phyloP scores from a whole-genome alignment of 1,284 basidiomycete species.

The Cystobasidium slooffiae region DNA sequence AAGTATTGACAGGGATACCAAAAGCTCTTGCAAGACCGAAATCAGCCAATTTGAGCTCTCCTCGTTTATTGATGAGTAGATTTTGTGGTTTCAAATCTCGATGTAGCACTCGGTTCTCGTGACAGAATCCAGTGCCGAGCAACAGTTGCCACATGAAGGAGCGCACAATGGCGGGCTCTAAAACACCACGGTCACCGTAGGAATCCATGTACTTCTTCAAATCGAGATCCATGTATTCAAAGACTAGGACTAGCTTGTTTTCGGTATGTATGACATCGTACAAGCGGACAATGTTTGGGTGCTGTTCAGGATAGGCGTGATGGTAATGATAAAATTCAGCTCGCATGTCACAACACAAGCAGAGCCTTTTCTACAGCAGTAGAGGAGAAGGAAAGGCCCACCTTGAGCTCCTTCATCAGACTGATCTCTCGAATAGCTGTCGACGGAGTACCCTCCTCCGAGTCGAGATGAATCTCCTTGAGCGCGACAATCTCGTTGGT shows the following conservation, averaged over 20 bases:
- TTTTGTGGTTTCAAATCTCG: slow-evolving; percentile 98
- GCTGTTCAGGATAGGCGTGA: slow-evolving; percentile 55
- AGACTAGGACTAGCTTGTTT: slow-evolving; percentile 96
- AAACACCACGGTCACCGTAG: slow-evolving; percentile 91
- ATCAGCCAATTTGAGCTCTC: slow-evolving; percentile 89
- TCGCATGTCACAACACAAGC: background rate
- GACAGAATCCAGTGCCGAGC: slow-evolving; percentile 97
- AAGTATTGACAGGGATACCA: slow-evolving; percentile 93
- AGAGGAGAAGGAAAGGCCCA: no score
- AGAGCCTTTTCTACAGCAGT: no score
- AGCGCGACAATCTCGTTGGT: slow-evolving; percentile 84
- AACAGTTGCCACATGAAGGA: slow-evolving; percentile 97
- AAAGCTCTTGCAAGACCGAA: slow-evolving; percentile 87
- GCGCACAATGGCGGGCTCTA: slow-evolving; percentile 89
- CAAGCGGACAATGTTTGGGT: slow-evolving; percentile 91
- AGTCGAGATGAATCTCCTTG: slow-evolving; percentile 72
- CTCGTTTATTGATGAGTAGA: slow-evolving; percentile 92
- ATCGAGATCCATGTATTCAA: slow-evolving; percentile 98
- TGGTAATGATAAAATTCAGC: background rate
- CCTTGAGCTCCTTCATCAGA: slow-evolving; percentile 91
- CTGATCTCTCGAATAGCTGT: slow-evolving; percentile 95
- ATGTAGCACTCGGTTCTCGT: slow-evolving; percentile 97
- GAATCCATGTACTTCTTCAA: slow-evolving; percentile 99
- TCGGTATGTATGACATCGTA: slow-evolving; percentile 99
- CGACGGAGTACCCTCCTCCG: slow-evolving; percentile 91